phyloP scores from a whole-genome alignment of 2,329 filamentous ascomycete genomes.

The Neonectria faginata region DNA sequence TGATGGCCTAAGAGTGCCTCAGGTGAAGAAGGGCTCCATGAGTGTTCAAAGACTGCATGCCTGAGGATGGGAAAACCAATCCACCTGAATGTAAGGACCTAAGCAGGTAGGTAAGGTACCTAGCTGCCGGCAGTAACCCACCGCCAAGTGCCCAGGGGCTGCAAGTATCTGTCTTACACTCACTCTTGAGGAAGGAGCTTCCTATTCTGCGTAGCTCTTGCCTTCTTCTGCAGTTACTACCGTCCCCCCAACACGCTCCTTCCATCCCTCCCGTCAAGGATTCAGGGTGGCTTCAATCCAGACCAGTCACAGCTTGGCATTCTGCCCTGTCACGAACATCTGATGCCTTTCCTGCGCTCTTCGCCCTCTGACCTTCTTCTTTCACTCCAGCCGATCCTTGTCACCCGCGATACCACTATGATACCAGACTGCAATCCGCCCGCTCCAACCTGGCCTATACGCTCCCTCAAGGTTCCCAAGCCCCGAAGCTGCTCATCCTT shows the following conservation, averaged over 20 bases:
- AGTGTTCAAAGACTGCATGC: not conserved
- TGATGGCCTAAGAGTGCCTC: not conserved
- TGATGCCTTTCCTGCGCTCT: not conserved
- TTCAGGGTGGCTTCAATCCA: not conserved
- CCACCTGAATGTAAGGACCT: not conserved
- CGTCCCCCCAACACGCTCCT: not conserved
- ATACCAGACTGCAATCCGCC: slow-evolving; percentile 8
- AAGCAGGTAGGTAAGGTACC: too few species aligned
- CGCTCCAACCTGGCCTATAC: not conserved
- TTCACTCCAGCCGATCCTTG: slow-evolving; percentile 16
- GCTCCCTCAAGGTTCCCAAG: slow-evolving; percentile 1
- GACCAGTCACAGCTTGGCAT: not conserved
- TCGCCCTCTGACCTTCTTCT: slow-evolving; percentile 3
- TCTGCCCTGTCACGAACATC: slow-evolving; percentile 9
- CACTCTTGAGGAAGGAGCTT: slow-evolving; percentile 13
- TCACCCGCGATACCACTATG: not conserved
- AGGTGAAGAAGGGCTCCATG: not conserved
- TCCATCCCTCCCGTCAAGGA: not conserved
- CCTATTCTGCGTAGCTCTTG: not conserved
- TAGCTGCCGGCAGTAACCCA: not conserved
- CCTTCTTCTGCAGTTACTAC: slow-evolving; percentile 11
- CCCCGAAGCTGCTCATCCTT: slow-evolving; percentile 4
- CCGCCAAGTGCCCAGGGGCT: slow-evolving; percentile 15
- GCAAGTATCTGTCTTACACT: slow-evolving; percentile 1
- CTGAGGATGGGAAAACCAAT: not conserved